A percentile compares a stretch with the other conserved stretches of the same genome.
phyloP scores from a whole-genome alignment of 2,329 filamentous ascomycete genomes.

The Ascochyta fabae region DNA sequence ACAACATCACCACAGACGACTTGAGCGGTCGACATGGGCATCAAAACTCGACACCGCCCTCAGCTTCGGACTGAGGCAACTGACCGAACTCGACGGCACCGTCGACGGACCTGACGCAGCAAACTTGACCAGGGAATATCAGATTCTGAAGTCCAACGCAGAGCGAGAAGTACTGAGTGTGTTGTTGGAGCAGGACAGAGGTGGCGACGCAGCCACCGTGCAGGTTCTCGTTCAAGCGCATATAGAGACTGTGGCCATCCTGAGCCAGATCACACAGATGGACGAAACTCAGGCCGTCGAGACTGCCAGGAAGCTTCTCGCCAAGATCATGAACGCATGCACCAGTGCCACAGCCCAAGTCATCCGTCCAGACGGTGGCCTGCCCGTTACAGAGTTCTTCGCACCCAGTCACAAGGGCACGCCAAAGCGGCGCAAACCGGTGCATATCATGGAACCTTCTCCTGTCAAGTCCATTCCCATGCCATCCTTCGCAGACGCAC shows the following conservation, averaged over 20 bases:
- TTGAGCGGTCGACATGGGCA: conserved; percentile 86
- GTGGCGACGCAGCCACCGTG: conserved; percentile 76
- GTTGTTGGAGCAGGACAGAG: conserved; percentile 83
- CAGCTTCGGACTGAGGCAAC: conserved; percentile 80
- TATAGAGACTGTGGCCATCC: conserved; percentile 85
- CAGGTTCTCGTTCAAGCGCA: conserved; percentile 88
- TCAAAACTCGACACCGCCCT: conserved; percentile 85
- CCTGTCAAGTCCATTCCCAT: conserved; percentile 52
- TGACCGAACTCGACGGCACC: conserved; percentile 71
- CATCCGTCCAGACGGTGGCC: conserved; percentile 84
- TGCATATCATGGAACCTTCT: conserved; percentile 55
- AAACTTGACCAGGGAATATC: conserved; percentile 79
- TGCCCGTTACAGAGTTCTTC: conserved; percentile 68
- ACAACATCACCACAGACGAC: conserved; percentile 85
- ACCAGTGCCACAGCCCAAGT: conserved; percentile 78
- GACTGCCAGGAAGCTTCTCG: conserved; percentile 78
- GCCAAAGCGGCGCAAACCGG: conserved; percentile 71
- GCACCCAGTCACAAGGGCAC: conserved; percentile 76
- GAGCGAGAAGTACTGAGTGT: conserved; percentile 79
- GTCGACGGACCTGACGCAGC: conserved; percentile 72
- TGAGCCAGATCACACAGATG: conserved; percentile 82
- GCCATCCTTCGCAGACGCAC: conserved; percentile 39
- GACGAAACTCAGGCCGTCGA: conserved; percentile 81
- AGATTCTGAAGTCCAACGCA: conserved; percentile 82
- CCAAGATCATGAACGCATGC: conserved; percentile 78